These are phyloP conservation scores for Magnusiomyces clavatus DNA, from an alignment of 1,139 yeast species.

Conservation along the genomic window DNA sequence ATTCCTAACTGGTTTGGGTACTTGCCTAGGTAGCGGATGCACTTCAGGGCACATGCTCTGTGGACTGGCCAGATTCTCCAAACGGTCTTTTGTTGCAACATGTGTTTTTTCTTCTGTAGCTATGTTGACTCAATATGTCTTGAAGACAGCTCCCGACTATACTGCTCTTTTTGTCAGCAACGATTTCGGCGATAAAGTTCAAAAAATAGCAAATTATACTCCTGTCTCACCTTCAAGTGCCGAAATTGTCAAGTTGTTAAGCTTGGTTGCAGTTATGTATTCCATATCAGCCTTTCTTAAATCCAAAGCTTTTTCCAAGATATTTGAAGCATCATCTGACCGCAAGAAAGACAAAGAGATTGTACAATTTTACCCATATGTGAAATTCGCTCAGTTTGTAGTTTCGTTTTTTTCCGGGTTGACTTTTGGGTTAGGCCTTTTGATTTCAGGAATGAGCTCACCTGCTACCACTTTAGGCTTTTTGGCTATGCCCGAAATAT, in stretches of 20 bases:
- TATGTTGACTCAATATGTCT: constrained; percentile 21
- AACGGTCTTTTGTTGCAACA: constrained; percentile 40
- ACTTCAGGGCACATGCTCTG: constrained; percentile 47
- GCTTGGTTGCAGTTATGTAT: constrained; percentile 12
- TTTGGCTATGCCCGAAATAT: constrained; percentile 31
- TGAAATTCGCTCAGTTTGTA: constrained; percentile 18
- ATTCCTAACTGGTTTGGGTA: constrained; percentile 39
- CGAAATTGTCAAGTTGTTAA: constrained; percentile 14
- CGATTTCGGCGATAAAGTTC: neutral
- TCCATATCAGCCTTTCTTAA: constrained; percentile 1
- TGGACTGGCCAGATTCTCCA: constrained; percentile 39
- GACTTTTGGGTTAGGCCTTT: constrained; percentile 39
- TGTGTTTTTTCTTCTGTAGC: constrained; percentile 32
- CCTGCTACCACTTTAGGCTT: constrained; percentile 41
- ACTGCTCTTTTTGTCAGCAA: neutral
- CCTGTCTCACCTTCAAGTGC: constrained; percentile 16
- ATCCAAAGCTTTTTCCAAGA: constrained; percentile 15
- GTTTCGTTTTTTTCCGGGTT: constrained; percentile 34
- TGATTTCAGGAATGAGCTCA: constrained; percentile 41
- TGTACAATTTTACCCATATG: constrained; percentile 7
- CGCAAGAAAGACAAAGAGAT: too few species aligned
- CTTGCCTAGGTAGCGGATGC: constrained; percentile 41
- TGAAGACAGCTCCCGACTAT: constrained; percentile 21
- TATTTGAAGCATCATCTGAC: too few species aligned
- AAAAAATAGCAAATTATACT: constrained; percentile 1